Base-by-base conservation (phyloP, 106 monocot species). In the Acanthochlamys bracteata region DNA sequence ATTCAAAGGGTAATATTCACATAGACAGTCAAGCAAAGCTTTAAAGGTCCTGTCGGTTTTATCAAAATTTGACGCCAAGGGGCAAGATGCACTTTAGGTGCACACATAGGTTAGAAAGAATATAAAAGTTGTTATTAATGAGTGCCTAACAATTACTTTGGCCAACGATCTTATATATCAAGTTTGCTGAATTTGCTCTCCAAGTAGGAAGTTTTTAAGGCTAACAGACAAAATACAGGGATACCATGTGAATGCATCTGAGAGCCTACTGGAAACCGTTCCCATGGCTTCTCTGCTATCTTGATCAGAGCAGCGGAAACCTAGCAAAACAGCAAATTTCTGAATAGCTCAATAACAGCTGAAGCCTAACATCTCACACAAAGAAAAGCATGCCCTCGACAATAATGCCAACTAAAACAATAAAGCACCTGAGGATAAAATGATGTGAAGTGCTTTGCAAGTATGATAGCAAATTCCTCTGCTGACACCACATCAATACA, bases 241-340 rank as follows among this genome's bases (percentile, higher is more conserved):
- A 45, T 45, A 95, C 95, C 95, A 69, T 95, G 95, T 15, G 64
- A 45, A 78, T 95, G 95, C 22, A 82, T 70, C 63, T 24, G 78
- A 21, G 75, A 90, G 22, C 78, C 80, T 3, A 90, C 73, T 22
- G 39, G 47, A 39, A 87, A 71, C 24, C 87, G 95, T 57, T 90
- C 90, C 95, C 95, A 95, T 42, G 90, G 87, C 68, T 90, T 90
- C 76, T 95, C 95, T 24, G 74, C 73, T 23, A 95, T 82, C 13
- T 45, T 84, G 16, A 95, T 60, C 17, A 72, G 68, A 7, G 86
- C 82, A 51, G 59, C 66, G 20, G 90, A 73, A 3, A 95, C 95
- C 95, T 95, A 54, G 24, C 41, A 49, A 25, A 17, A n/a, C 9
- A 41, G 63, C 57, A 14, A 62, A 55, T 15, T 10, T 10, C 41